phyloP scores from a whole-genome alignment of 352 stramenopile species.

The Globisporangium nodosum region DNA sequence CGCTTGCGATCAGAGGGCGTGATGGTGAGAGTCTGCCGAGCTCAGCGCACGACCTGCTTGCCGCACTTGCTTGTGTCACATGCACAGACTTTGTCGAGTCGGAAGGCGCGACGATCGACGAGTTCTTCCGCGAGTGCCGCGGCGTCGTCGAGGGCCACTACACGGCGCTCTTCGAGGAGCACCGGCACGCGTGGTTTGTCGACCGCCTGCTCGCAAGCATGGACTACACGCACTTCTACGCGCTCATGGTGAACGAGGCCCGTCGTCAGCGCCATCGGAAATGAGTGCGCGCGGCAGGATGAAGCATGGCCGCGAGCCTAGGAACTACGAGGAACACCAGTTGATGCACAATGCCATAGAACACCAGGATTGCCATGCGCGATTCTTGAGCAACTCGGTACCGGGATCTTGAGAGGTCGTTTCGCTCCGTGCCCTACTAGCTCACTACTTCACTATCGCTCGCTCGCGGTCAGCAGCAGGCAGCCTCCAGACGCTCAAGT shows the following conservation, averaged over 20 bases:
- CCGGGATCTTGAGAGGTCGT: too few species aligned
- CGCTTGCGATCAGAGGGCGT: neutral
- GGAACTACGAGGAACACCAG: constrained; percentile 1
- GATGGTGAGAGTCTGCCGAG: too few species aligned
- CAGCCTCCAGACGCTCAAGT: too few species aligned
- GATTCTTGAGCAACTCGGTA: too few species aligned
- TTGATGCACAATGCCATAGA: constrained; percentile 6
- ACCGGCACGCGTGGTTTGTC: constrained; percentile 67
- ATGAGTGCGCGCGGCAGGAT: neutral
- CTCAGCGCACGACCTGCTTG: too few species aligned
- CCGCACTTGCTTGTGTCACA: neutral
- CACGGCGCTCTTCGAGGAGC: constrained; percentile 56
- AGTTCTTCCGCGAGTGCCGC: constrained; percentile 69
- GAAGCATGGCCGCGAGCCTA: neutral
- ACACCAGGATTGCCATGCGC: too few species aligned
- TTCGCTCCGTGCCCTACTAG: too few species aligned
- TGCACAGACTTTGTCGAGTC: constrained; percentile 54
- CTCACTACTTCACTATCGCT: too few species aligned
- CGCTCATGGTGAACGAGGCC: constrained; percentile 71
- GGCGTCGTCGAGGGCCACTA: constrained; percentile 62
- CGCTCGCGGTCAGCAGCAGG: too few species aligned
- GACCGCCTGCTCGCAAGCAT: constrained; percentile 73
- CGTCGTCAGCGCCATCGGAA: constrained; percentile 30
- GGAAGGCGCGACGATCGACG: constrained; percentile 50
- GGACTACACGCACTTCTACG: constrained; percentile 78